Percentiles rank a stretch among this genome's conserved stretches.
Evolutionary conservation across 352 stramenopile species (phyloP).

Genomic region (Phytophthora chlamydospora): DNA sequence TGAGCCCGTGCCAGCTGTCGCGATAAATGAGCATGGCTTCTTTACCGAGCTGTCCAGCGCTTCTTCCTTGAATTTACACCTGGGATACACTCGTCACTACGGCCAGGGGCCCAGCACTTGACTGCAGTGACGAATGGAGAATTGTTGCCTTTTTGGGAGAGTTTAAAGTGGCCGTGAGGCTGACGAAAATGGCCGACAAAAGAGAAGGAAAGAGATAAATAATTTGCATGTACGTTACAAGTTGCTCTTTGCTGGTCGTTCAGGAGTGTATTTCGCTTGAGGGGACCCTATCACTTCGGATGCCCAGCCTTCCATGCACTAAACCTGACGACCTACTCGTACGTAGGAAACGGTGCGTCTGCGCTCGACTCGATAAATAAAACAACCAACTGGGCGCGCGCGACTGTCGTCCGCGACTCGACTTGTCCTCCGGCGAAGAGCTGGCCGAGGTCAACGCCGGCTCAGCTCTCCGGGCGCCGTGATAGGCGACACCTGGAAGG

Average conservation of each 20-base stretch:
- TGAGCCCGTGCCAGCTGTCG: conserved; percentile 23
- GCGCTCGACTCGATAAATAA: conserved; percentile 52
- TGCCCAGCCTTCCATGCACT: conserved; percentile 28
- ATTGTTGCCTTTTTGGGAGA: background rate
- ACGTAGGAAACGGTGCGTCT: conserved; percentile 18
- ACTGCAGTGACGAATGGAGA: no score
- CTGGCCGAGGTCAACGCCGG: no score
- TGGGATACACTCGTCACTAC: background rate
- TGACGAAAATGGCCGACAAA: background rate
- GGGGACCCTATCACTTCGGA: conserved; percentile 44
- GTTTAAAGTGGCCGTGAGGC: background rate
- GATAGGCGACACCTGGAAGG: conserved; percentile 4
- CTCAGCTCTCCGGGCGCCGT: no score
- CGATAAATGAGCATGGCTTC: conserved; percentile 20
- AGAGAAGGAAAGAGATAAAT: conserved; percentile 19
- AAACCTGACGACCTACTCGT: conserved; percentile 12
- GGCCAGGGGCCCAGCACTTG: no score
- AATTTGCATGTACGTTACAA: conserved; percentile 31
- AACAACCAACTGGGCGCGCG: conserved; percentile 32
- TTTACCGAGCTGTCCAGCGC: conserved; percentile 16
- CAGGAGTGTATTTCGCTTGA: conserved; percentile 39
- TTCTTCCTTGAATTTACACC: conserved; percentile 4
- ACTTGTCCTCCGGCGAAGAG: background rate
- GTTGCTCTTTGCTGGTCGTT: conserved; percentile 13
- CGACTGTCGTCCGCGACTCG: conserved; percentile 3